Evolutionary conservation across 2,329 filamentous ascomycete genomes (phyloP), one percentile per base, ranked within the genome.

Genomic region (Pestalotiopsis sp.): DNA sequence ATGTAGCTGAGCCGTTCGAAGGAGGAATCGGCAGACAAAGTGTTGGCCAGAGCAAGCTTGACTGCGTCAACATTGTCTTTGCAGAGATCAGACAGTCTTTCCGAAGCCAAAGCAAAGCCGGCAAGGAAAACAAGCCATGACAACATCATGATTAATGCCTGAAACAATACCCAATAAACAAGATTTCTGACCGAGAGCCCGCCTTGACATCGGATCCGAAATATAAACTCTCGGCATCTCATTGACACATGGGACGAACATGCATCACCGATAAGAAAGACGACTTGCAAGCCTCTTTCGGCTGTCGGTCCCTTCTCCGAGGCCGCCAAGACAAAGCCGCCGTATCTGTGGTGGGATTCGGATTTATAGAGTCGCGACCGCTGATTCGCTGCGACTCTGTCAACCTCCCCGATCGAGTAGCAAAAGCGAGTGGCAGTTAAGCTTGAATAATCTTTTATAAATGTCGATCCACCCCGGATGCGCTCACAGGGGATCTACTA

Each of bases 1-100:
- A 81, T 72, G 25, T 72, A 69, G 60, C 75, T 69, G n/a, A 78
- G 74, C 41, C 68, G 73, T 59, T 79, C 75, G 36, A 80, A 70
- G 66, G 66, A 73, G 20, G 76, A 75, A 67, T 74, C 69, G 11
- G 69, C 36, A 3, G 78, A 75, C n/a, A 67, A 23, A 4, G 23
- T 38, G 27, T 27, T 23, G 2, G 25, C 49, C 4, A 80, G 71
- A 20, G 74, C 56, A 9, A 56, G 60, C 9, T 72, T 69, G 58
- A 79, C 73, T 20, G 74, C 71, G 2, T 66, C 20, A 11, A 31
- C 68, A 57, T 72, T 60, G 67, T 75, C 75, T 27, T 58, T 57
- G 64, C 64, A 66, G 11, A 59, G 57, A 14, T 27, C 57, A 3
- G 25, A 20, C 11, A 59, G 23, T 1, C 57, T n/a, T 20, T 20